Conservation (phyloP, 2,329 filamentous ascomycete genomes). For the Parafenestella ontariensis region DNA sequence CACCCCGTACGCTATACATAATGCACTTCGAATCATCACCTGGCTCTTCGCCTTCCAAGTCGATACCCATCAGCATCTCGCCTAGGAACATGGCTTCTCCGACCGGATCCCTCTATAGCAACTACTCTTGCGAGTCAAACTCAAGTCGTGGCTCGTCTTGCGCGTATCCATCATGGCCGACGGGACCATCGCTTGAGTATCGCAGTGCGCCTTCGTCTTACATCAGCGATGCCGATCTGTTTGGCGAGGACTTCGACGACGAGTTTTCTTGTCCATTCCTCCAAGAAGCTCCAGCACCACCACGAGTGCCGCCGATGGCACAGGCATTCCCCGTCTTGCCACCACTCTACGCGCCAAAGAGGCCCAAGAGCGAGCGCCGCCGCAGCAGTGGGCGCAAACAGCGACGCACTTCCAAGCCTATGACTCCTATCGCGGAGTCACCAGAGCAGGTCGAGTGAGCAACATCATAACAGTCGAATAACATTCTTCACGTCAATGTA, state of each 20-base stretch:
- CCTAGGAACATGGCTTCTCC: slow-evolving; percentile 46
- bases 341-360: slow-evolving; percentile 50
- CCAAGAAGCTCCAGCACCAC: slow-evolving; percentile 50
- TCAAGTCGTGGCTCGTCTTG: slow-evolving; percentile 45
- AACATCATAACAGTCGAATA: neutral
- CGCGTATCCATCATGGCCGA: slow-evolving; percentile 52
- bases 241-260: slow-evolving; percentile 48
- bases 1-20: slow-evolving; percentile 30
- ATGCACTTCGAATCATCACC: slow-evolving; percentile 50
- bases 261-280: slow-evolving; percentile 42
- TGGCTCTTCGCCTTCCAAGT: slow-evolving; percentile 47
- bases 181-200: slow-evolving; percentile 46
- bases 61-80: slow-evolving; percentile 47
- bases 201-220: slow-evolving; percentile 49
- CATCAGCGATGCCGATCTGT: slow-evolving; percentile 52
- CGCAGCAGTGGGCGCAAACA: slow-evolving; percentile 51
- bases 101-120: slow-evolving; percentile 46
- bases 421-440: slow-evolving; percentile 52
- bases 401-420: slow-evolving; percentile 50
- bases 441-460: slow-evolving; percentile 49
- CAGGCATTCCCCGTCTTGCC: slow-evolving; percentile 48
- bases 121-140: slow-evolving; percentile 37
- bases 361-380: slow-evolving; percentile 50
- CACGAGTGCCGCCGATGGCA: slow-evolving; percentile 45
- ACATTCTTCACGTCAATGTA: slow-evolving; percentile 7